Evolutionary conservation across 2,329 filamentous ascomycete species (phyloP).

Genomic region (Grosmannia huntii): DNA sequence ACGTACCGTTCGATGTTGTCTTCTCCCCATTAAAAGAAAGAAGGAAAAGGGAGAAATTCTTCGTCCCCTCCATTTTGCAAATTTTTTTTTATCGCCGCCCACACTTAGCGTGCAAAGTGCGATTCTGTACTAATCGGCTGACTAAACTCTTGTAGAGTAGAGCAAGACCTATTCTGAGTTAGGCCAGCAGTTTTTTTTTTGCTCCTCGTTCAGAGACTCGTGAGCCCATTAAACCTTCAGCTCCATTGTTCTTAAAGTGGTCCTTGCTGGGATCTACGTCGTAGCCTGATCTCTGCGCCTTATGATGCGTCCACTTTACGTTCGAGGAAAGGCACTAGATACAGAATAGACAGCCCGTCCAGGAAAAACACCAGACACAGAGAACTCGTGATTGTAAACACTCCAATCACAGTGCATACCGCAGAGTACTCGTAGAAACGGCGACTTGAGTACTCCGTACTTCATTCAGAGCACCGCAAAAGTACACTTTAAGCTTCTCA

Average conservation of each 20-base stretch:
- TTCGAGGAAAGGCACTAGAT: too few species aligned
- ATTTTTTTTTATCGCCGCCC: conserved; percentile 13
- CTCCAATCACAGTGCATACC: too few species aligned
- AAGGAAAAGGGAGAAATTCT: conserved; percentile 11
- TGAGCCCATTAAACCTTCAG: not conserved
- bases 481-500: not conserved
- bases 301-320: too few species aligned
- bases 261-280: too few species aligned
- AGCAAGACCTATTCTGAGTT: not conserved
- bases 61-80: conserved; percentile 1
- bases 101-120: not conserved
- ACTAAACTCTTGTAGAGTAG: not conserved
- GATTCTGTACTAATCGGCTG: not conserved
- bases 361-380: too few species aligned
- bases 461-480: not conserved
- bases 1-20: conserved; percentile 14
- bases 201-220: not conserved
- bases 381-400: too few species aligned
- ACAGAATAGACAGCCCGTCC: too few species aligned
- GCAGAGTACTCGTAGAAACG: too few species aligned
- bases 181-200: not conserved
- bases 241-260: too few species aligned
- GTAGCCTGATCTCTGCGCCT: too few species aligned
- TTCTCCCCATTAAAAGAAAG: conserved; percentile 18
- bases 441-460: too few species aligned